phyloP scores from a whole-genome alignment of 2,329 filamentous ascomycete genomes.

The Trichoderma breve region DNA sequence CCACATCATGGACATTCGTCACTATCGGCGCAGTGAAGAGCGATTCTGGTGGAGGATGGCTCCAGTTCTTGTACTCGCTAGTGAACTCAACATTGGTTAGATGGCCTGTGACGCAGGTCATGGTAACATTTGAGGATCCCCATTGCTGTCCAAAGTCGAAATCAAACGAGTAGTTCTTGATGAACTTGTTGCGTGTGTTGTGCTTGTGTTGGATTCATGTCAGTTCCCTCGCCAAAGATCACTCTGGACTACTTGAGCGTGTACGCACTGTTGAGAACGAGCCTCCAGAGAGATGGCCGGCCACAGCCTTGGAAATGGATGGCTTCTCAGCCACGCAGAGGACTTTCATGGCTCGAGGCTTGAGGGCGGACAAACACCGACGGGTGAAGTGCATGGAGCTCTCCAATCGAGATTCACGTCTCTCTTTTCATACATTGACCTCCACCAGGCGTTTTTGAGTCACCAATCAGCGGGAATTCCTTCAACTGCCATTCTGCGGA shows the following conservation, averaged over 20 bases:
- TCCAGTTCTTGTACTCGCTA: slow-evolving; percentile 73
- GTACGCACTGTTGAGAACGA: slow-evolving; percentile 60
- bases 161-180: slow-evolving; percentile 92
- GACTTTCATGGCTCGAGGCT: slow-evolving; percentile 45
- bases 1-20: slow-evolving; percentile 65
- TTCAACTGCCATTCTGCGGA: slow-evolving; percentile 6
- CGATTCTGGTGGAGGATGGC: slow-evolving; percentile 70
- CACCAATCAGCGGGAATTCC: background rate
- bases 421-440: background rate
- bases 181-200: slow-evolving; percentile 68
- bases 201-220: slow-evolving; percentile 46
- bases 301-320: slow-evolving; percentile 92
- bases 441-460: slow-evolving; percentile 5
- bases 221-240: slow-evolving; percentile 21
- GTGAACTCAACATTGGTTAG: slow-evolving; percentile 79
- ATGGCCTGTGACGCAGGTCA: slow-evolving; percentile 92
- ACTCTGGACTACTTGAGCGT: background rate
- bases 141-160: slow-evolving; percentile 81
- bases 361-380: background rate
- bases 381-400: slow-evolving; percentile 11
- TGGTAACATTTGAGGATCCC: slow-evolving; percentile 81
- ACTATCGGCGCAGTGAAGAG: slow-evolving; percentile 80
- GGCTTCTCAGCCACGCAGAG: slow-evolving; percentile 67
- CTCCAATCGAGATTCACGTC: background rate
- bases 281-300: slow-evolving; percentile 82